Conservation (phyloP, 805 yeast species). For the Saturnispora diversa region DNA sequence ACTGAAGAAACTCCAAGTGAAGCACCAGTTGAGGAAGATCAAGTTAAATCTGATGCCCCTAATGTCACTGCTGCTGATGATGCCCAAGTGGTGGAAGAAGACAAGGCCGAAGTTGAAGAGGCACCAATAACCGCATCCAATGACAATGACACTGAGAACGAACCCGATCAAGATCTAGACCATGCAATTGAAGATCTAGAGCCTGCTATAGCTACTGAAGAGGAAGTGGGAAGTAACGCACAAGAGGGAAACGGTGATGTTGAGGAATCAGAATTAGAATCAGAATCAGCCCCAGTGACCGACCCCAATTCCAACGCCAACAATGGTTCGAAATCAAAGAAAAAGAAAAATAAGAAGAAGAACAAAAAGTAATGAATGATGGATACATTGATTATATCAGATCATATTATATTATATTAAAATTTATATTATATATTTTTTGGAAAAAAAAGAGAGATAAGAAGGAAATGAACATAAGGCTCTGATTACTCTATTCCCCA, state of each 20-base stretch:
- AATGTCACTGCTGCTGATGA: not conserved
- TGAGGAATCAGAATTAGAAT: slow-evolving; percentile 5
- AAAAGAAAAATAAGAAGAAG: slow-evolving; percentile 29
- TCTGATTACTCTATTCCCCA: slow-evolving; percentile 74
- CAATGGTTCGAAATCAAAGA: slow-evolving; percentile 8
- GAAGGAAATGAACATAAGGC: slow-evolving; percentile 30
- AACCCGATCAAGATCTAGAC: too few species aligned
- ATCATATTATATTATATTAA: too few species aligned
- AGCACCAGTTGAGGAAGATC: slow-evolving; percentile 2
- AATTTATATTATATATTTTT: not conserved
- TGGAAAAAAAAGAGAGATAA: not conserved
- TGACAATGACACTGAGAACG: too few species aligned
- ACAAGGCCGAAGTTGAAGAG: slow-evolving; percentile 12
- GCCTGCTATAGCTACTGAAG: too few species aligned
- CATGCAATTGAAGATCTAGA: too few species aligned
- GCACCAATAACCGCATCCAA: too few species aligned
- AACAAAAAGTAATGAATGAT: slow-evolving; percentile 19
- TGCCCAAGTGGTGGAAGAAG: slow-evolving; percentile 8
- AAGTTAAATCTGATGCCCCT: slow-evolving; percentile 1
- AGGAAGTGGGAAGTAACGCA: slow-evolving; percentile 2
- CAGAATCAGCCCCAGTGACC: not conserved
- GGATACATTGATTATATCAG: not conserved
- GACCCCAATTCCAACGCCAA: not conserved
- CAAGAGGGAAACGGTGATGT: slow-evolving; percentile 2
- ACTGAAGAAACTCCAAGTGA: not conserved